These are phyloP conservation scores for Akanthomyces lecanii DNA, from an alignment of 2,329 filamentous ascomycete species.

Conservation along the genomic window DNA sequence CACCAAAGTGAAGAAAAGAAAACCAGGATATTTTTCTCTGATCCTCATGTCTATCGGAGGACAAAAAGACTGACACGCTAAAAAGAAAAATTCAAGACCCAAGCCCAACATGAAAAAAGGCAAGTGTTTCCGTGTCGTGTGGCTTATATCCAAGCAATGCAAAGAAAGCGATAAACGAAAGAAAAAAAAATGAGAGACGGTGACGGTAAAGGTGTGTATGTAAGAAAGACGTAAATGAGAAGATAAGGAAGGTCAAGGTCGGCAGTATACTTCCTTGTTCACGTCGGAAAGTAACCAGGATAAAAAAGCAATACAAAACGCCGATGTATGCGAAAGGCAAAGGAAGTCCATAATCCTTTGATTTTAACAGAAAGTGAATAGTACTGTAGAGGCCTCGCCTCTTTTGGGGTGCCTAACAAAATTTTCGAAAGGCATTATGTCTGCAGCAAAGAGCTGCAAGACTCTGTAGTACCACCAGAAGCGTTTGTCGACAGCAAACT, in stretches of 20 bases:
- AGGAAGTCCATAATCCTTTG: background rate
- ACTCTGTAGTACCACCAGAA: background rate
- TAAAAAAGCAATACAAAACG: conserved; percentile 1
- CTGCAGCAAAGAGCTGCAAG: background rate
- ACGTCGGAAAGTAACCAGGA: background rate
- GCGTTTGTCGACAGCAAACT: conserved; percentile 8
- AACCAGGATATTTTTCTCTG: background rate
- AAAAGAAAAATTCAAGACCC: background rate
- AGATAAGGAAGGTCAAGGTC: background rate
- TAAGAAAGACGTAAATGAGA: background rate
- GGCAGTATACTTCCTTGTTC: background rate
- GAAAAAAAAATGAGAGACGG: background rate
- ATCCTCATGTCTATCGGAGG: background rate
- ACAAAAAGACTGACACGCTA: background rate
- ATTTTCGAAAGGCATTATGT: background rate
- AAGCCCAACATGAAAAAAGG: background rate
- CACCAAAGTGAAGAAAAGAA: background rate
- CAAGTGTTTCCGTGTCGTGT: background rate
- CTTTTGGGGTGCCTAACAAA: background rate
- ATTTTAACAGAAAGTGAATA: background rate
- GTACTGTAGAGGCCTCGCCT: background rate
- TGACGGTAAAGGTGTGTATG: background rate
- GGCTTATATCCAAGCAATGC: conserved; percentile 10
- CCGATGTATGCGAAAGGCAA: conserved; percentile 10
- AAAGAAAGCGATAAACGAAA: background rate